Conservation (phyloP, 192 early-diverging fungal species). For the Rhizophlyctis rosea region DNA sequence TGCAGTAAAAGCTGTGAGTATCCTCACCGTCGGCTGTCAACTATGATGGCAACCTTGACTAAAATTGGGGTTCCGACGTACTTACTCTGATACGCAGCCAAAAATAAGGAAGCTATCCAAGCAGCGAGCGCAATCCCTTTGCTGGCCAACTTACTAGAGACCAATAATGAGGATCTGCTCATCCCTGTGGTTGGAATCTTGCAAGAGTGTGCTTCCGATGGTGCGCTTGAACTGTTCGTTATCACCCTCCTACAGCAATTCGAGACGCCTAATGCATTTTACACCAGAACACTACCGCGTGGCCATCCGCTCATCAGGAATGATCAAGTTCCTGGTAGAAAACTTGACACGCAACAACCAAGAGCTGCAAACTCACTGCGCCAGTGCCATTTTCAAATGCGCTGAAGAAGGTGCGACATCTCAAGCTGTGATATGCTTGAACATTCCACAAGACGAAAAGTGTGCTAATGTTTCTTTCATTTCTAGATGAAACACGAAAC, state of each 20-base stretch:
- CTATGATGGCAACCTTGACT: neutral
- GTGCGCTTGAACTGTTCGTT: constrained; percentile 5
- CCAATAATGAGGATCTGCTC: constrained; percentile 53
- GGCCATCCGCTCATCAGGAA: constrained; percentile 56
- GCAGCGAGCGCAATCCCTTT: constrained; percentile 56
- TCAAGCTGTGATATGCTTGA: neutral
- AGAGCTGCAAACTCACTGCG: constrained; percentile 60
- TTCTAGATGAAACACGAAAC: constrained; percentile 52
- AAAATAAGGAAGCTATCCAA: constrained; percentile 64
- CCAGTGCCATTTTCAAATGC: constrained; percentile 65
- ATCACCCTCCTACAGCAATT: too few relatives aligned
- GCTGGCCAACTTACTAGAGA: constrained; percentile 55
- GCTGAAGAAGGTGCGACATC: constrained; percentile 54
- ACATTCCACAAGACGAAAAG: neutral
- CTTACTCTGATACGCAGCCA: constrained; percentile 21
- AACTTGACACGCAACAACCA: constrained; percentile 58
- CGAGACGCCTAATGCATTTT: too few relatives aligned
- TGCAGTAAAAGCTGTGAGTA: constrained; percentile 55
- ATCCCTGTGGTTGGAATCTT: constrained; percentile 65
- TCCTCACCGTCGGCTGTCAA: constrained; percentile 1
- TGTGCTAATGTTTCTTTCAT: neutral
- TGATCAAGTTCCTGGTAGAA: constrained; percentile 64
- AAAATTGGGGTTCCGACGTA: neutral
- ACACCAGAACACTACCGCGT: constrained; percentile 55
- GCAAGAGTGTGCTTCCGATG: constrained; percentile 60